Percentiles rank a stretch among this genome's conserved stretches.
These are phyloP conservation scores for Pelargonium fulgidum DNA, from an alignment of 441 rosid species.

Conservation along the genomic window DNA sequence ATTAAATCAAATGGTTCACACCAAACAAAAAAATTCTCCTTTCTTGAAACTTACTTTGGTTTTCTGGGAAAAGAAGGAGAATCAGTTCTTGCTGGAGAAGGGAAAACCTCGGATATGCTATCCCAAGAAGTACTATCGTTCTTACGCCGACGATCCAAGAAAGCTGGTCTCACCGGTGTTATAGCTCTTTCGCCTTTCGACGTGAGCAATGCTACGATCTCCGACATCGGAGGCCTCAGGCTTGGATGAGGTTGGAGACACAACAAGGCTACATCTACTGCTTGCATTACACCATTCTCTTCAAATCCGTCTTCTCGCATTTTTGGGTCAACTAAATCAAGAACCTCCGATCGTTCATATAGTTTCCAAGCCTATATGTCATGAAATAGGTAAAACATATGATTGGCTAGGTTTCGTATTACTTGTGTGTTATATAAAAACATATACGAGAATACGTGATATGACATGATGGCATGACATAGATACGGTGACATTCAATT, in stretches of 20 bases:
- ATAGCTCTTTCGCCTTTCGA: slow-evolving; percentile 31
- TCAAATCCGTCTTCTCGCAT: slow-evolving; percentile 29
- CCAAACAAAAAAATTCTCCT: neutral
- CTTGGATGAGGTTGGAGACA: slow-evolving; percentile 54
- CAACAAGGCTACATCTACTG: slow-evolving; percentile 42
- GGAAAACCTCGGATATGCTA: slow-evolving; percentile 34
- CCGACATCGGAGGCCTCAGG: slow-evolving; percentile 52
- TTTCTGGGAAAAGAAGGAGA: slow-evolving; percentile 20
- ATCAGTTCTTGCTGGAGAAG: slow-evolving; percentile 31
- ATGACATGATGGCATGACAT: neutral
- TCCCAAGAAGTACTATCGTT: slow-evolving; percentile 39
- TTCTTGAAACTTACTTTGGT: neutral
- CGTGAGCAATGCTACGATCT: slow-evolving; percentile 51
- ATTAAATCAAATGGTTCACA: no score
- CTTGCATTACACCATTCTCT: slow-evolving; percentile 38
- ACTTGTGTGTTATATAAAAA: no score
- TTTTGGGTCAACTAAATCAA: slow-evolving; percentile 46
- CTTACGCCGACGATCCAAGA: slow-evolving; percentile 30
- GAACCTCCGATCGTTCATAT: slow-evolving; percentile 30
- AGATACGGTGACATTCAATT: neutral
- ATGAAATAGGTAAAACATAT: neutral
- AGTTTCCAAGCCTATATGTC: slow-evolving; percentile 51
- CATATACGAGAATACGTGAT: neutral
- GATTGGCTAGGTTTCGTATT: neutral
- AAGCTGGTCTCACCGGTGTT: slow-evolving; percentile 34